Percentiles rank a stretch among this genome's conserved stretches.
These are phyloP conservation scores for Penicillium cataractarum DNA, from an alignment of 495 filamentous ascomycete species.

Conservation along the genomic window DNA sequence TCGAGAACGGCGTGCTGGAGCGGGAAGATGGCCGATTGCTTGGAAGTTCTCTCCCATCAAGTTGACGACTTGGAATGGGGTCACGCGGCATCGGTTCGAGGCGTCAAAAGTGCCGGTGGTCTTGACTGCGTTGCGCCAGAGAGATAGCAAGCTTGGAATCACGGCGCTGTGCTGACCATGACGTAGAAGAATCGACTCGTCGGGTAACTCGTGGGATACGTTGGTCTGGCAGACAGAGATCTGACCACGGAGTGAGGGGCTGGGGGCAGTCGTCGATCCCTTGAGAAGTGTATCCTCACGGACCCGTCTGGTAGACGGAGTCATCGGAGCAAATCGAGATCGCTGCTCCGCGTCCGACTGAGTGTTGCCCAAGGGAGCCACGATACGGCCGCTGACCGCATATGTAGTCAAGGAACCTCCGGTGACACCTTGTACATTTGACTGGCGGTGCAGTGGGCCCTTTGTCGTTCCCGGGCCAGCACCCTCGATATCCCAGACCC, in stretches of 20 bases:
- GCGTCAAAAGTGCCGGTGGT: conserved; percentile 59
- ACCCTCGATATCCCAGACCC: conserved; percentile 85
- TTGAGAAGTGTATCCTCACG: conserved; percentile 59
- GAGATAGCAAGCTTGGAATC: conserved; percentile 65
- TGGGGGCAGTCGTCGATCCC: conserved; percentile 37
- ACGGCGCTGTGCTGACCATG: conserved; percentile 63
- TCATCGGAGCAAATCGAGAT: conserved; percentile 78
- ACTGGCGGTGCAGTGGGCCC: conserved; percentile 59
- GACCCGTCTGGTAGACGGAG: conserved; percentile 73
- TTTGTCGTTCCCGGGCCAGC: conserved; percentile 57
- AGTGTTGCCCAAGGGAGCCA: conserved; percentile 39
- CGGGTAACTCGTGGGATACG: conserved; percentile 50
- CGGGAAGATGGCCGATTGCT: conserved; percentile 58
- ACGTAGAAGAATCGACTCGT: conserved; percentile 71
- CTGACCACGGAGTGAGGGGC: conserved; percentile 57
- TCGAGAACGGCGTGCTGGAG: conserved; percentile 34
- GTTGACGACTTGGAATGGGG: conserved; percentile 52
- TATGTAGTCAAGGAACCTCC: conserved; percentile 69
- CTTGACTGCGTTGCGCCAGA: conserved; percentile 68
- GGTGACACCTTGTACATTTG: conserved; percentile 58
- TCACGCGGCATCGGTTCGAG: conserved; percentile 50
- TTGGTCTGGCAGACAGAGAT: conserved; percentile 60
- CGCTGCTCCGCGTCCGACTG: conserved; percentile 43
- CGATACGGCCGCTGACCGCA: conserved; percentile 69
- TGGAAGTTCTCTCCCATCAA: conserved; percentile 69